Base-by-base conservation (phyloP, 139 green algal species). In the Mesostigma viride region DNA sequence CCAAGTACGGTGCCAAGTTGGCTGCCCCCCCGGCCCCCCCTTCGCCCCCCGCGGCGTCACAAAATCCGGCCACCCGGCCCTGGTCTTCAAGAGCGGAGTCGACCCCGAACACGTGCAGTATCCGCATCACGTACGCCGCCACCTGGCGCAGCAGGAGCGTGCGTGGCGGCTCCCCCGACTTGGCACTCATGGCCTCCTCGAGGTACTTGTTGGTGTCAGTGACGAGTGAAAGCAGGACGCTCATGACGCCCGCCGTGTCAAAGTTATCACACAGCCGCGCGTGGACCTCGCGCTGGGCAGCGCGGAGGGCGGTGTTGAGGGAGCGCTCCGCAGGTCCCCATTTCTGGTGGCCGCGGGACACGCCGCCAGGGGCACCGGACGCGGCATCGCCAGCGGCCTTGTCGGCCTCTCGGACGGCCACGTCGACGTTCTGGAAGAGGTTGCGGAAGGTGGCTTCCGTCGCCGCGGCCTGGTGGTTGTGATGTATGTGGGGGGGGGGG, bases 341-440 rank as follows among this genome's bases (percentile, higher is more conserved):
- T 0, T 65, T 56, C 67, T 79, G 56, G 24, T 76, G 58, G 30
- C 68, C 57, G n/a, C n/a, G n/a, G n/a, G n/a, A n/a, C n/a, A n/a
- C n/a, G n/a, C n/a, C n/a, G n/a, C n/a, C n/a, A n/a, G n/a, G n/a
- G n/a, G n/a, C n/a, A n/a, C n/a, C n/a, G n/a, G n/a, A n/a, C n/a
- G n/a, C n/a, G n/a, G n/a, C n/a, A n/a, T n/a, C n/a, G n/a, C n/a
- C n/a, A n/a, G n/a, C n/a, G n/a, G n/a, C n/a, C n/a, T n/a, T n/a
- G n/a, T n/a, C n/a, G n/a, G n/a, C n/a, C n/a, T n/a, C n/a, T n/a
- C n/a, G n/a, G n/a, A n/a, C 60, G 8, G 77, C 83, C 0, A 86
- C 88, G 26, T 95, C 74, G 1, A 96, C 82, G 62, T 93, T 95
- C 46, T 86, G 76, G 73, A 96, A 97, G 73, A 97, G 97, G 77